These are phyloP conservation scores for Xylariaceae sp. DNA, from an alignment of 2,329 filamentous ascomycete genomes.

Conservation along the genomic window DNA sequence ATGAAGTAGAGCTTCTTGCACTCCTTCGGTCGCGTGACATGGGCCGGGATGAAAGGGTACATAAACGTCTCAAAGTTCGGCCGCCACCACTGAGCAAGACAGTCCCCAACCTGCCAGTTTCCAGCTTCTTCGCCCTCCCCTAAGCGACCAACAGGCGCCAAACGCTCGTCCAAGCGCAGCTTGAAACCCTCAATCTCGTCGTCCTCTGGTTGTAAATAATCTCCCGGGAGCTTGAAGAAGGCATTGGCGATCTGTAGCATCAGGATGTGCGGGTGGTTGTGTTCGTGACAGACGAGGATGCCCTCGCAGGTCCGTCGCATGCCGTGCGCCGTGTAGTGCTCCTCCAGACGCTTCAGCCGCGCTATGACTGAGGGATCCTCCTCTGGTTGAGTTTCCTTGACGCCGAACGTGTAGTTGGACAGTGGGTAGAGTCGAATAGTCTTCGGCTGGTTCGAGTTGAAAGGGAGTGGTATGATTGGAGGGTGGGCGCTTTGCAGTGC, in stretches of 20 bases:
- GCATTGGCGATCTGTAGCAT: slow-evolving; percentile 99
- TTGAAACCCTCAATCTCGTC: slow-evolving; percentile 97
- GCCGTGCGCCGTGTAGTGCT: slow-evolving; percentile 86
- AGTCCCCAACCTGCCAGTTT: slow-evolving; percentile 93
- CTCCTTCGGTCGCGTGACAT: slow-evolving; percentile 95
- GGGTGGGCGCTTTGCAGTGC: slow-evolving; percentile 74
- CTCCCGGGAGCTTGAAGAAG: slow-evolving; percentile 97
- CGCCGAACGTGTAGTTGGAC: slow-evolving; percentile 98
- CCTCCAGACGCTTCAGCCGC: slow-evolving; percentile 87
- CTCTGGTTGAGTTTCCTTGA: slow-evolving; percentile 96
- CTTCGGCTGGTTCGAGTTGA: slow-evolving; percentile 83
- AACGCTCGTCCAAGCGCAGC: slow-evolving; percentile 80
- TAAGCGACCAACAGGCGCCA: slow-evolving; percentile 84
- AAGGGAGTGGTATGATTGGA: slow-evolving; percentile 74
- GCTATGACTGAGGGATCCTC: slow-evolving; percentile 95
- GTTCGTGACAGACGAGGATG: slow-evolving; percentile 95
- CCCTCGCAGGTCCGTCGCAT: slow-evolving; percentile 98
- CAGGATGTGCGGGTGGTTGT: slow-evolving; percentile 96
- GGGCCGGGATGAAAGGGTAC: slow-evolving; percentile 96
- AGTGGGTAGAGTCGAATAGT: slow-evolving; percentile 91
- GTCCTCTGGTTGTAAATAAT: slow-evolving; percentile 85
- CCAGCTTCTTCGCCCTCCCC: slow-evolving; percentile 79
- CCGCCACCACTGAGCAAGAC: slow-evolving; percentile 95
- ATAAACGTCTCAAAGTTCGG: slow-evolving; percentile 99
- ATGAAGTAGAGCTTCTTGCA: slow-evolving; percentile 99